Base-by-base conservation (phyloP, 352 stramenopile species). In the Phytophthora ramorum region DNA sequence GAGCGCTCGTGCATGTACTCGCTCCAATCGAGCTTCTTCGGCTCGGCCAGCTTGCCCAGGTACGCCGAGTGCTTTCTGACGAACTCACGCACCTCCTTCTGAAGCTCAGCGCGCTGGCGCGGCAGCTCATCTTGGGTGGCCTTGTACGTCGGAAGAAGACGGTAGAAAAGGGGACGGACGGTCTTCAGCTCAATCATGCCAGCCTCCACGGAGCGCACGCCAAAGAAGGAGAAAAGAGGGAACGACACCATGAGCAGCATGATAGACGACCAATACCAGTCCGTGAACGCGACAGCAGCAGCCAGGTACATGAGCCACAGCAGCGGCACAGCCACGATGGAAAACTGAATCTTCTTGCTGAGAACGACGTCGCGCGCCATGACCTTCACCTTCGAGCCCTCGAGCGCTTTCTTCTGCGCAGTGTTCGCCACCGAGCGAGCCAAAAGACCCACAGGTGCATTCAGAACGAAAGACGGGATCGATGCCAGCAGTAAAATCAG, bases 301-400 rank as follows among this genome's bases (percentile, higher is more conserved):
- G 97, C 58, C 46, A 90, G 76, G 70, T 98, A 98, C 35, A 91
- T 74, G 56, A 97, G 57, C 81, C 91, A 96, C 8, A 98, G 78
- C 53, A 85, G 61, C 10, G 92, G 92, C 49, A 98, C 90, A 0
- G 95, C 86, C 32, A 98, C 78, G 30, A 97, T 96, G 34, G 89
- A 97, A 45, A 97, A 95, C 53, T 94, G 79, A 57, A 98, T 97
- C 75, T 98, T 98, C 76, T 98, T 97, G 71, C 86, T 97, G 19
- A 97, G 58, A 44, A 98, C 54, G 4, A 98, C 93, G 53, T 98
- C 94, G 16, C 86, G 83, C 28, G 81, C 94, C 19, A 84, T 76
- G 37, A 98, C 86, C 64, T 98, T 98, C 51, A 98, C 94, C 53
- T 92, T 96, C 48, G 90, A 98, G 8, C 88, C 85, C 19, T 86